Conservation (phyloP, 1,284 basidiomycete species). For the Mycena sp. region DNA sequence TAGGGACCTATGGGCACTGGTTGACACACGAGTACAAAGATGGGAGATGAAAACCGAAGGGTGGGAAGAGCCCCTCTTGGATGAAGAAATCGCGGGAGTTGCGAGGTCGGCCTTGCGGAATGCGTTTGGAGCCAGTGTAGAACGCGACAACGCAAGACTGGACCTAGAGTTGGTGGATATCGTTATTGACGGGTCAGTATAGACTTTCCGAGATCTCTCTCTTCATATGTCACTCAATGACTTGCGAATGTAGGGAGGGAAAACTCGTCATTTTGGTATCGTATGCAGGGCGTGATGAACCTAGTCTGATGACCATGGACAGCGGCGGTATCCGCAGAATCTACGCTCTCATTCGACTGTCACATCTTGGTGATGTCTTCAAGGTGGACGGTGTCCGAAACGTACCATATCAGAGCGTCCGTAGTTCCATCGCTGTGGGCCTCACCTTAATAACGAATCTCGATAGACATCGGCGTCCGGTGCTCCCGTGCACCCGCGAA, state of each 20-base stretch:
- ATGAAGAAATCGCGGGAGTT: constrained; percentile 59
- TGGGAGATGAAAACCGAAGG: constrained; percentile 74
- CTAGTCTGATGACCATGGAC: constrained; percentile 52
- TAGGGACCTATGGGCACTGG: constrained; percentile 68
- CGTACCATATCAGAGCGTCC: constrained; percentile 80
- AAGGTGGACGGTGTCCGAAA: constrained; percentile 57
- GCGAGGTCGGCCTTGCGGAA: constrained; percentile 54
- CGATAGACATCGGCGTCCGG: constrained; percentile 68
- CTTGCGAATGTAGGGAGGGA: constrained; percentile 49
- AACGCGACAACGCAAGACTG: constrained; percentile 54
- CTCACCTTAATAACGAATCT: constrained; percentile 6
- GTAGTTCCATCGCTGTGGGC: constrained; percentile 36
- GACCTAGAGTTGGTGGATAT: constrained; percentile 79
- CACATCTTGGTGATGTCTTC: constrained; percentile 52
- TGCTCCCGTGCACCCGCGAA: constrained; percentile 74
- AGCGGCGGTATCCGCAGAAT: constrained; percentile 58
- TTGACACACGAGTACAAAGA: constrained; percentile 71
- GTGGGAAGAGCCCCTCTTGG: constrained; percentile 69
- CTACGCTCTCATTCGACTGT: constrained; percentile 68
- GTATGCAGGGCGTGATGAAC: constrained; percentile 66
- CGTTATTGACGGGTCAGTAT: constrained; percentile 64
- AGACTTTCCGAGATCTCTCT: background rate
- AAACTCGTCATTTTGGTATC: constrained; percentile 72
- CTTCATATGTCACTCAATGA: constrained; percentile 11
- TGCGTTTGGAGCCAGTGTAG: constrained; percentile 47